Evolutionary conservation across 2,329 filamentous ascomycete species (phyloP), one percentile per base, ranked within the genome.

Genomic region (Hypoxylon sp.): DNA sequence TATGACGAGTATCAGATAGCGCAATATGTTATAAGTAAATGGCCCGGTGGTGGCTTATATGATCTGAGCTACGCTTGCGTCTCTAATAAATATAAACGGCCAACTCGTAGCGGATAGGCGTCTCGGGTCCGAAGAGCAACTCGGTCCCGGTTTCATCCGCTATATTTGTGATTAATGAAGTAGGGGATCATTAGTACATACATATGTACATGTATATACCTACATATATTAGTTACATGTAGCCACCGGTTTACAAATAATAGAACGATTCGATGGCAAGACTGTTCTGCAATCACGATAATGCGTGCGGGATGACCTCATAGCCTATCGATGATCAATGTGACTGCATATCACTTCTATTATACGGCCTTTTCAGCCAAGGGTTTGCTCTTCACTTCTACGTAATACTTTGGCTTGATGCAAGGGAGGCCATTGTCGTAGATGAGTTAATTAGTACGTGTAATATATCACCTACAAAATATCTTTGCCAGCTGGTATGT

Each of bases 341-440:
- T 56, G 37, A 56, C 26, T 33, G 22, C 39, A 19, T 31, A 46
- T 46, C 37, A 46, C 17, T 46, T 46, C 39, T 33, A 31, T 13
- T 48, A 26, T 48, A 57, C 19, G 14, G 39, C 24, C 31, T 47
- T 31, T 48, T 22, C 33, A 37, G 24, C 44, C 8, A 26, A 13
- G 26, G 11, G 33, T 58, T 58, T 63, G 61, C 53, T 51, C 52
- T 57, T 63, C 5, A 10, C 26, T 26, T 29, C 24, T 51, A n/a
- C 47, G n/a, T 31, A 31, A 37, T 52, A 51, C 29, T 22, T 24
- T 24, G 26, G 47, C 37, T 14, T 37, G 35, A 46, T 50, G 55
- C 33, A 58, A 58, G 55, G 55, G 55, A n/a, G 31, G 13, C 24
- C 2, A 58, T 58, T 37, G 26, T 46, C 29, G 54, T 24, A 47